Evolutionary conservation across 2,329 filamentous ascomycete species (phyloP).

Genomic region (Chrysoporthe puriensis): DNA sequence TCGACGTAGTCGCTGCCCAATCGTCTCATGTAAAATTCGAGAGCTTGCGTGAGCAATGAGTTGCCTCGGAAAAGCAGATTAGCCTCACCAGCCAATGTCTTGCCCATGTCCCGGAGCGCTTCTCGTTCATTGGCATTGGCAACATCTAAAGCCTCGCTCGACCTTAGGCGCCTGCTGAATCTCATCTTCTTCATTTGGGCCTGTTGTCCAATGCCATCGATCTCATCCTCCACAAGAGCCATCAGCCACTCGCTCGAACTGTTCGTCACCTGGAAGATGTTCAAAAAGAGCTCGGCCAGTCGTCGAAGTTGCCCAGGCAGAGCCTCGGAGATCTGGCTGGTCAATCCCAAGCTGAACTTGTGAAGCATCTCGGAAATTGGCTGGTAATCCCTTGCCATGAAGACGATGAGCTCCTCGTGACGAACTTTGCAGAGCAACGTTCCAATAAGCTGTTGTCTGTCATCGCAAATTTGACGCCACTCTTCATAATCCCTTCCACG

Average conservation of each 20-base stretch:
- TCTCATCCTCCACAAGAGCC: slow-evolving; percentile 92
- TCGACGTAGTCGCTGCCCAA: slow-evolving; percentile 92
- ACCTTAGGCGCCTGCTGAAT: slow-evolving; percentile 72
- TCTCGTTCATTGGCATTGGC: slow-evolving; percentile 66
- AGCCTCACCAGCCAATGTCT: slow-evolving; percentile 81
- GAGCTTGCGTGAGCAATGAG: slow-evolving; percentile 86
- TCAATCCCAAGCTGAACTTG: slow-evolving; percentile 80
- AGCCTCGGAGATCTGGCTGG: slow-evolving; percentile 79
- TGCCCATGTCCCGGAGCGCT: slow-evolving; percentile 74
- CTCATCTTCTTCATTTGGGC: slow-evolving; percentile 73
- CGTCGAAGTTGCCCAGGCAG: slow-evolving; percentile 77
- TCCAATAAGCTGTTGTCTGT: slow-evolving; percentile 74
- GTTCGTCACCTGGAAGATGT: slow-evolving; percentile 94
- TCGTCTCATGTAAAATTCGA: slow-evolving; percentile 95
- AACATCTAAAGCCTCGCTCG: slow-evolving; percentile 66
- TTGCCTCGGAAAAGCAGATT: slow-evolving; percentile 96
- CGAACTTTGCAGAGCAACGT: slow-evolving; percentile 83
- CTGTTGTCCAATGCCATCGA: slow-evolving; percentile 88
- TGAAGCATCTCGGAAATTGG: slow-evolving; percentile 82
- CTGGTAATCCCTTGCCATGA: slow-evolving; percentile 84
- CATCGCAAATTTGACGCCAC: slow-evolving; percentile 83
- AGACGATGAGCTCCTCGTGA: slow-evolving; percentile 86
- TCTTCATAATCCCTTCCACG: slow-evolving; percentile 79
- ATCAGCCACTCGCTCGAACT: slow-evolving; percentile 87
- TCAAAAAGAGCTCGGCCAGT: slow-evolving; percentile 84